Conservation (phyloP, 1,284 basidiomycete genomes). For the Fomitopsis schrenkii region DNA sequence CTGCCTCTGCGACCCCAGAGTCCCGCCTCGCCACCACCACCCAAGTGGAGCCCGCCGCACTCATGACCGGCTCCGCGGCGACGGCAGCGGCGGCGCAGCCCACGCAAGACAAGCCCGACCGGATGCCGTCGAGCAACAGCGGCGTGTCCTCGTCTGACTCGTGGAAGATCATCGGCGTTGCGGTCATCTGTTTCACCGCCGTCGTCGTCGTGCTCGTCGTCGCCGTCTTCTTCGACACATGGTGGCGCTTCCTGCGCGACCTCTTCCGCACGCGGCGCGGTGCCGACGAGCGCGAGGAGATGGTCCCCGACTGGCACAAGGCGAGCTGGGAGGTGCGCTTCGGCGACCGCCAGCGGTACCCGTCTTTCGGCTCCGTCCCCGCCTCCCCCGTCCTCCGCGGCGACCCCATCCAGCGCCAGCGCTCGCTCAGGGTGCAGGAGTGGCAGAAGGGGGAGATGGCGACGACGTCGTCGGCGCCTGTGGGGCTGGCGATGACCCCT, state of each 20-base stretch:
- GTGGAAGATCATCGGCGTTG: constrained; percentile 67
- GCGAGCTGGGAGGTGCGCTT: constrained; percentile 52
- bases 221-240: constrained; percentile 62
- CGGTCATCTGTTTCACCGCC: constrained; percentile 53
- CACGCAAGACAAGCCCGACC: background rate
- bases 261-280: constrained; percentile 33
- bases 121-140: background rate
- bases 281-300: constrained; percentile 40
- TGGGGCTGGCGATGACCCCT: background rate
- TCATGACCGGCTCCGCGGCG: background rate
- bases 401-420: constrained; percentile 1
- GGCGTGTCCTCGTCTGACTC: constrained; percentile 10
- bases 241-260: constrained; percentile 54
- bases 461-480: background rate
- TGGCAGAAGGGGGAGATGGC: constrained; percentile 3
- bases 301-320: constrained; percentile 62
- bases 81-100: background rate
- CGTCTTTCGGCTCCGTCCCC: constrained; percentile 23
- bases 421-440: background rate
- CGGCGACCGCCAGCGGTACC: constrained; percentile 35
- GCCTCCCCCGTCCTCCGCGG: background rate
- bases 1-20: background rate
- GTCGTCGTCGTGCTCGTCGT: constrained; percentile 49
- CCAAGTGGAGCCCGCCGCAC: background rate
- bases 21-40: constrained; percentile 1